Conservation (phyloP, 768 basidiomycete genomes). For the Leccinum boreale region DNA sequence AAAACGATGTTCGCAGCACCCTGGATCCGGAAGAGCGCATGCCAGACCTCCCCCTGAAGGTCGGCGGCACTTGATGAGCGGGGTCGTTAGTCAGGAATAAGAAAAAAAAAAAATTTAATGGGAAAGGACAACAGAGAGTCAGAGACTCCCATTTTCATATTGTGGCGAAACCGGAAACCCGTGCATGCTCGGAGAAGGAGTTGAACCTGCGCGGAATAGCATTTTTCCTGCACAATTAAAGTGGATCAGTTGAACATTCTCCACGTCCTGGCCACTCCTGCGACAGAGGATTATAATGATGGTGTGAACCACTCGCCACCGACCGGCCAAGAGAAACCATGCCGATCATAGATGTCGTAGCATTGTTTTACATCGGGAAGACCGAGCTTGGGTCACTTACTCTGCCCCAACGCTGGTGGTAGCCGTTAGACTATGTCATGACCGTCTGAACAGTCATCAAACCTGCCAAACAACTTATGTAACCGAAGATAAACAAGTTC, state of each 20-base stretch:
- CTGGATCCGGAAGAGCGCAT: slow-evolving; percentile 26
- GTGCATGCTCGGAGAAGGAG: neutral
- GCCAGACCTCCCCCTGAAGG: slow-evolving; percentile 29
- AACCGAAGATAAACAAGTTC: no score
- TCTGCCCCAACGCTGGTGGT: no score
- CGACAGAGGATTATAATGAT: neutral
- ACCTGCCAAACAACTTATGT: no score
- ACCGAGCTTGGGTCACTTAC: no score
- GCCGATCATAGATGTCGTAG: no score
- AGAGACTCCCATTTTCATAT: neutral
- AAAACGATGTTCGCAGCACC: slow-evolving; percentile 38
- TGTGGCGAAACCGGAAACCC: neutral
- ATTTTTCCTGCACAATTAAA: neutral
- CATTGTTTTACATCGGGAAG: no score
- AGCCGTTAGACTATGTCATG: no score
- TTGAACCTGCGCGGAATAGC: neutral
- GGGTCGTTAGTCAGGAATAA: slow-evolving; percentile 15
- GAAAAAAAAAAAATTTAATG: neutral
- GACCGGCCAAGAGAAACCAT: slow-evolving; percentile 1
- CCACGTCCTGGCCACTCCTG: no score
- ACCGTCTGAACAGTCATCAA: no score
- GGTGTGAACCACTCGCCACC: neutral
- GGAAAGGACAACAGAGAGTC: slow-evolving; percentile 1
- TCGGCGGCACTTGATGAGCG: slow-evolving; percentile 4
- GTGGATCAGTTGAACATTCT: slow-evolving; percentile 3